Conservation (phyloP, 2,329 filamentous ascomycete species). For the Colletotrichum phormii region DNA sequence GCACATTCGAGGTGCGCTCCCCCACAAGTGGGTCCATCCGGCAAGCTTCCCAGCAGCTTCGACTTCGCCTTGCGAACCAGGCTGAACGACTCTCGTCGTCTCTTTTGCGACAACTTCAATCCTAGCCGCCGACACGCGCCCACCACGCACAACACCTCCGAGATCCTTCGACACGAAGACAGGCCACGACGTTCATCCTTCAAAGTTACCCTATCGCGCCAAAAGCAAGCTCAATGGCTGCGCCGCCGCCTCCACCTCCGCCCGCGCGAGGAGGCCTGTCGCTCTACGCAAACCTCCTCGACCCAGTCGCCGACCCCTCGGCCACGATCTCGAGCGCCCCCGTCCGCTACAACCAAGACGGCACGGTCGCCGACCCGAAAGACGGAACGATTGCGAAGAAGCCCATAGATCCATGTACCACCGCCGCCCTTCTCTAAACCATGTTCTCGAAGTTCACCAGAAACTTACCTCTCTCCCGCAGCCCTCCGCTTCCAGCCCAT, state of each 20-base stretch:
- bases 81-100: background rate
- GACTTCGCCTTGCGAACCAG: background rate
- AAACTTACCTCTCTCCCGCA: constrained; percentile 41
- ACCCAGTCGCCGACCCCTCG: constrained; percentile 61
- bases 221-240: constrained; percentile 41
- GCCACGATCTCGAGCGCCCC: constrained; percentile 83
- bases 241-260: constrained; percentile 52
- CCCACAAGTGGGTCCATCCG: background rate
- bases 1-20: background rate
- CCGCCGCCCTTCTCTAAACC: constrained; percentile 1
- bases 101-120: background rate
- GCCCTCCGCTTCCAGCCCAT: constrained; percentile 89
- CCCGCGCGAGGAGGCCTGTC: constrained; percentile 68
- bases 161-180: background rate
- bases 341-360: constrained; percentile 74
- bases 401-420: constrained; percentile 56
- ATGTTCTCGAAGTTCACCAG: constrained; percentile 43
- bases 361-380: constrained; percentile 57
- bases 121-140: background rate
- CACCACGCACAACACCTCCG: background rate
- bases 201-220: background rate
- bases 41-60: background rate
- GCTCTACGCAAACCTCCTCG: constrained; percentile 87
- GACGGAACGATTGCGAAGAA: constrained; percentile 70
- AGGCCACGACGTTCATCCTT: background rate